Evolutionary conservation across 495 filamentous ascomycete species (phyloP).

Genomic region (Aspergillus incahuasiensis): DNA sequence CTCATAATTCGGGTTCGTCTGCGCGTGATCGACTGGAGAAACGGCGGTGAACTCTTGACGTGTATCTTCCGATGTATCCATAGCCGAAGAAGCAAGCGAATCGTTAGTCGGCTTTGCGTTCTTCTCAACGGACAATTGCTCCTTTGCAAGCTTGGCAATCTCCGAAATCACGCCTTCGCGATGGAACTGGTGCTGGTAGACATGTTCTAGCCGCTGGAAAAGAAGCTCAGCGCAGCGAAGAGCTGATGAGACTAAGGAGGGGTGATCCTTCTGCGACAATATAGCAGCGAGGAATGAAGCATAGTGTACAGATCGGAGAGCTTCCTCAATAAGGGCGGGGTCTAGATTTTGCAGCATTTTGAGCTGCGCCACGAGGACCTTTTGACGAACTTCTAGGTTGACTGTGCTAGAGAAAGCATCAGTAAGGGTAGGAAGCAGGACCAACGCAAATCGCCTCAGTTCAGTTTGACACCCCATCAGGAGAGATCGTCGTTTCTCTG

Average conservation of each 20-base stretch:
- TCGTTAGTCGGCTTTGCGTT: slow-evolving; percentile 13
- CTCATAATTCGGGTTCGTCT: slow-evolving; percentile 38
- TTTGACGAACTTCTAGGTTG: slow-evolving; percentile 95
- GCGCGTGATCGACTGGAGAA: background rate
- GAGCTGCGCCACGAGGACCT: slow-evolving; percentile 88
- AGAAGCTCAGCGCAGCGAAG: slow-evolving; percentile 86
- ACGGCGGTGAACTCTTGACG: slow-evolving; percentile 7
- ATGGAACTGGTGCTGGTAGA: slow-evolving; percentile 96
- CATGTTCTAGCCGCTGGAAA: slow-evolving; percentile 71
- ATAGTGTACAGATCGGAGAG: slow-evolving; percentile 87
- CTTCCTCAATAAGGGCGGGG: slow-evolving; percentile 73
- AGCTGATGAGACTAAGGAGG: slow-evolving; percentile 77
- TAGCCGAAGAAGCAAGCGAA: slow-evolving; percentile 12
- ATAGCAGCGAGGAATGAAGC: slow-evolving; percentile 97
- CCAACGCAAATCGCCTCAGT: slow-evolving; percentile 85
- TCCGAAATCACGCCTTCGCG: slow-evolving; percentile 95
- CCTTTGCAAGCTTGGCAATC: slow-evolving; percentile 69
- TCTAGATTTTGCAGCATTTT: slow-evolving; percentile 99
- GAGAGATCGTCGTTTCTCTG: slow-evolving; percentile 72
- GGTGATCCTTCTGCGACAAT: slow-evolving; percentile 91
- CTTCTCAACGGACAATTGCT: slow-evolving; percentile 39
- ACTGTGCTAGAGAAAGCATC: slow-evolving; percentile 98
- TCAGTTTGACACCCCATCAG: slow-evolving; percentile 77
- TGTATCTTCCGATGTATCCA: slow-evolving; percentile 21
- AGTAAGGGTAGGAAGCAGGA: slow-evolving; percentile 93